phyloP scores from a whole-genome alignment of 108 stramenopile species.

The Cyclotella sp. region DNA sequence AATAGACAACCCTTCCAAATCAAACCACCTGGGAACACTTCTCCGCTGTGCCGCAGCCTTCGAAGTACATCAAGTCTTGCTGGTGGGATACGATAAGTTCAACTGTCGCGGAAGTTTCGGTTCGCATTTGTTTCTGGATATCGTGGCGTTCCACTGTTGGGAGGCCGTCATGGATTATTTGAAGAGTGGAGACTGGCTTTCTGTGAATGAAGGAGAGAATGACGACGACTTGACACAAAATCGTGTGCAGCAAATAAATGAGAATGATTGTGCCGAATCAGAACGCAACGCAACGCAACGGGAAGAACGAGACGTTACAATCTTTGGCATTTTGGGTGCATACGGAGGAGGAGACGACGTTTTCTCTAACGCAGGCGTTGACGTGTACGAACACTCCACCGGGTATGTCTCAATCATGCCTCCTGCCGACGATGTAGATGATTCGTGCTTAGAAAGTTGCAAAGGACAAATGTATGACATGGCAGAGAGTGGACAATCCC shows the following conservation, averaged over 20 bases:
- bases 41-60: slow-evolving; percentile 86
- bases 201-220: not conserved
- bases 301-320: slow-evolving; percentile 7
- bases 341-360: slow-evolving; percentile 52
- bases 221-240: not conserved
- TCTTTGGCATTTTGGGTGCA: slow-evolving; percentile 56
- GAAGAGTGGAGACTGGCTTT: slow-evolving; percentile 16
- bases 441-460: not conserved
- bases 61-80: slow-evolving; percentile 63
- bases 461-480: not conserved
- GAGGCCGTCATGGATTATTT: slow-evolving; percentile 61
- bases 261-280: not conserved
- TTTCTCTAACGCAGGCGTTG: slow-evolving; percentile 35
- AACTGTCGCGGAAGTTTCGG: slow-evolving; percentile 79
- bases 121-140: slow-evolving; percentile 69
- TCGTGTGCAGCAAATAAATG: not conserved
- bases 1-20: slow-evolving; percentile 80
- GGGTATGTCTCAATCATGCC: slow-evolving; percentile 28
- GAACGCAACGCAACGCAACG: not conserved
- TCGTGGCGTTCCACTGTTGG: slow-evolving; percentile 70
- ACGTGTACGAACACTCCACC: slow-evolving; percentile 30
- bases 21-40: slow-evolving; percentile 79
- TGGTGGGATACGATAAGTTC: slow-evolving; percentile 74
- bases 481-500: not conserved
- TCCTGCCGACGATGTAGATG: not conserved